Percentiles rank a stretch among this genome's conserved stretches.
Evolutionary conservation across 1,284 basidiomycete genomes (phyloP).

Genomic region (Puccinia triticina): DNA sequence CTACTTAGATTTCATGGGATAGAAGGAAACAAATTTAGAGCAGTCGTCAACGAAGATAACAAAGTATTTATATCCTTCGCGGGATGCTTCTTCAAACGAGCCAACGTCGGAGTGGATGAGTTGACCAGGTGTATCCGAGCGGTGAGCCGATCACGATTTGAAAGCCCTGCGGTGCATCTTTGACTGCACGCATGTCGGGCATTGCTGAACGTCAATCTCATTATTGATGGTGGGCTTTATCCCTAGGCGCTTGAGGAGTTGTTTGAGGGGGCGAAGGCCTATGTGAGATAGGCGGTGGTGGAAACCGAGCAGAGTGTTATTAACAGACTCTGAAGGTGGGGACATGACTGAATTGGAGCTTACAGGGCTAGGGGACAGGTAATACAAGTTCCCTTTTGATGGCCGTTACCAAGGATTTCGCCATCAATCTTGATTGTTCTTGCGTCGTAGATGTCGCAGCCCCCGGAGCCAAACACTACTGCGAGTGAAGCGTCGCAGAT

Average conservation of each 20-base stretch:
- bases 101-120: slow-evolving; percentile 26
- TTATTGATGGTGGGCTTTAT: not conserved
- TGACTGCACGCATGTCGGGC: not conserved
- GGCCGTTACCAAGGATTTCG: too few relatives aligned
- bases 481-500: not conserved
- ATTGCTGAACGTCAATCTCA: slow-evolving; percentile 3
- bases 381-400: too few relatives aligned
- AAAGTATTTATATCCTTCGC: too few relatives aligned
- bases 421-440: too few relatives aligned
- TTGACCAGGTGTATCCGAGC: not conserved
- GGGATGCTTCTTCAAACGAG: not conserved
- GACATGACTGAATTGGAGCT: not conserved
- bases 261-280: too few relatives aligned
- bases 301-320: too few relatives aligned
- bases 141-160: not conserved
- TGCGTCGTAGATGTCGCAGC: not conserved
- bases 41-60: slow-evolving; percentile 8
- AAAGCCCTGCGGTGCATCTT: slow-evolving; percentile 3
- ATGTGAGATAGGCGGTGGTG: not conserved
- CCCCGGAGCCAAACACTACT: not conserved
- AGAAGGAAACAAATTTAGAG: not conserved
- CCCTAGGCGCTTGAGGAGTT: slow-evolving; percentile 3
- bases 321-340: too few relatives aligned
- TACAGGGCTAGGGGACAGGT: not conserved
- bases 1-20: slow-evolving; percentile 19